These are phyloP conservation scores for Myochromella boudieri DNA, from an alignment of 768 basidiomycete species.

Conservation along the genomic window DNA sequence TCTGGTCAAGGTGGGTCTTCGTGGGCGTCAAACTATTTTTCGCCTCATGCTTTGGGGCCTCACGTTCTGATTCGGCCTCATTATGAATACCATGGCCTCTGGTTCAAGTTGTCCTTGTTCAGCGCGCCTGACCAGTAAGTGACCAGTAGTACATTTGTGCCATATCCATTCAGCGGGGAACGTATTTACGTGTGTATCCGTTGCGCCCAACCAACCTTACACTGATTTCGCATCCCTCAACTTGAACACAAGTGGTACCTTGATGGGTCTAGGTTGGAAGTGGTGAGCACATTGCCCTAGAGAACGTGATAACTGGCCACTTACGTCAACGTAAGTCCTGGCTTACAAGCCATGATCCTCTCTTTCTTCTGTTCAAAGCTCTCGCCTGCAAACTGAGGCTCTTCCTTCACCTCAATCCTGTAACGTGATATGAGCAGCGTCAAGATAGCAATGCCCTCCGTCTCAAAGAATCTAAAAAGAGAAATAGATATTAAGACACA, in stretches of 20 bases:
- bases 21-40: too few relatives aligned
- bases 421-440: conserved; percentile 47
- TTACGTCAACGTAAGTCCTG: conserved; percentile 45
- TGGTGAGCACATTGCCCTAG: background rate
- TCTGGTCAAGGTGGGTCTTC: too few relatives aligned
- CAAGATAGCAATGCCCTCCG: conserved; percentile 50
- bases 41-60: too few relatives aligned
- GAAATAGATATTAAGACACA: background rate
- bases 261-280: conserved; percentile 23
- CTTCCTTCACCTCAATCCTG: conserved; percentile 48
- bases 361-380: conserved; percentile 45
- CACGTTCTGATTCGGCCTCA: too few relatives aligned
- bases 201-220: too few relatives aligned
- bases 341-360: conserved; percentile 35
- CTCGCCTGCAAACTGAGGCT: conserved; percentile 46
- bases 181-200: too few relatives aligned
- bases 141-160: too few relatives aligned
- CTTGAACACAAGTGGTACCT: conserved; percentile 33
- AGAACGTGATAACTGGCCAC: conserved; percentile 18
- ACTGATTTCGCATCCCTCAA: conserved; percentile 17
- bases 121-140: too few relatives aligned
- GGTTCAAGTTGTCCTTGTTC: too few relatives aligned
- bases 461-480: conserved; percentile 46
- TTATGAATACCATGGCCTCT: too few relatives aligned
- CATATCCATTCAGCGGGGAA: too few relatives aligned